Conservation (phyloP, 306 rosid species). For the Senna siamea region DNA sequence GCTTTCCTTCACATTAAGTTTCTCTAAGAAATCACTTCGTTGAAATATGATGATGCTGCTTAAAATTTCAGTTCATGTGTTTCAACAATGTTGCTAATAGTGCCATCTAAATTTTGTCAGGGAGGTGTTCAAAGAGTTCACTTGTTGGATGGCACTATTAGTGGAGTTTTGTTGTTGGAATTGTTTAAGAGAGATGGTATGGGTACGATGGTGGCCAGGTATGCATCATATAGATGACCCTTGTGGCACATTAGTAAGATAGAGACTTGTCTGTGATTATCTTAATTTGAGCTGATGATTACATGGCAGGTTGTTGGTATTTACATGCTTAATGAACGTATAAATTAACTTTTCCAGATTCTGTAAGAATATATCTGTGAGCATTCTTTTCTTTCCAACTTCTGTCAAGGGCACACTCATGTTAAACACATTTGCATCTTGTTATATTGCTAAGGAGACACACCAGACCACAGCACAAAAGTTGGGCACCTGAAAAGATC, state of each 20-base stretch:
- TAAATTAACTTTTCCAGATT: constrained; percentile 9
- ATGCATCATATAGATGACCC: constrained; percentile 38
- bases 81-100: constrained; percentile 42
- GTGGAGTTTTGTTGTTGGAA: constrained; percentile 91
- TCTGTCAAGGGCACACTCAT: background rate
- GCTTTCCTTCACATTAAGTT: constrained; percentile 20
- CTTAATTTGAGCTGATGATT: constrained; percentile 12
- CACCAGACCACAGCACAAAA: background rate
- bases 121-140: constrained; percentile 99
- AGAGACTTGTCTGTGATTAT: background rate
- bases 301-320: constrained; percentile 19
- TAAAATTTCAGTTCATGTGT: constrained; percentile 46
- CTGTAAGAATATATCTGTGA: constrained; percentile 19
- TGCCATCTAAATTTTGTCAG: constrained; percentile 60
- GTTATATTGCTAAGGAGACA: constrained; percentile 1
- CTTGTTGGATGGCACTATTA: constrained; percentile 89
- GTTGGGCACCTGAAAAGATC: background rate
- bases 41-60: constrained; percentile 18
- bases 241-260: constrained; percentile 3
- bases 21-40: constrained; percentile 21
- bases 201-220: constrained; percentile 99
- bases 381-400: constrained; percentile 17
- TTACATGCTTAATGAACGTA: background rate
- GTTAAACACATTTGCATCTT: constrained; percentile 5
- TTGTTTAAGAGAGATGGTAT: constrained; percentile 96